These are phyloP conservation scores for Trematosphaeria pertusa DNA, from an alignment of 2,329 filamentous ascomycete species.

Conservation along the genomic window DNA sequence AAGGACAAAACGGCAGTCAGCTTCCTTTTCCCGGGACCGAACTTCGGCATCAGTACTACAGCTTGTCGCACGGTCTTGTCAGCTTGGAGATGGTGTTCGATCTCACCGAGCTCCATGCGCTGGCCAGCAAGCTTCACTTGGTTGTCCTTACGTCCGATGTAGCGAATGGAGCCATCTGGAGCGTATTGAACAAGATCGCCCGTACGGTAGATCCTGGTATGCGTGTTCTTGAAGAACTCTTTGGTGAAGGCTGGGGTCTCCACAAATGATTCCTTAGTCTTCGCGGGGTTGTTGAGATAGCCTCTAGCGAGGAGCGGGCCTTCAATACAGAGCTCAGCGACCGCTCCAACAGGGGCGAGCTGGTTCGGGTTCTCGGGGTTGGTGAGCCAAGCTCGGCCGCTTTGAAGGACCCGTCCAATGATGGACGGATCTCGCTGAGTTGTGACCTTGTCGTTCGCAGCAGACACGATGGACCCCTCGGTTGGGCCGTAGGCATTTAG, in stretches of 20 bases:
- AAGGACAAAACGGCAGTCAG: slow-evolving; percentile 55
- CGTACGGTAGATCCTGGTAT: slow-evolving; percentile 38
- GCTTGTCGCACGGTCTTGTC: slow-evolving; percentile 44
- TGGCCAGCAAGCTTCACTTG: slow-evolving; percentile 46
- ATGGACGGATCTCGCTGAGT: slow-evolving; percentile 27
- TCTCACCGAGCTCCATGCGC: slow-evolving; percentile 45
- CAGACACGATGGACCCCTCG: slow-evolving; percentile 33
- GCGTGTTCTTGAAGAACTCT: slow-evolving; percentile 9
- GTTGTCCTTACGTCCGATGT: slow-evolving; percentile 41
- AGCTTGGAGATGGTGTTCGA: slow-evolving; percentile 39
- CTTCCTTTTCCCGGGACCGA: slow-evolving; percentile 51
- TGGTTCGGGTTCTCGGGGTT: slow-evolving; percentile 31
- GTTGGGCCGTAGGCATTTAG: slow-evolving; percentile 41
- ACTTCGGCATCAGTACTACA: slow-evolving; percentile 53
- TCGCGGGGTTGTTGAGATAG: slow-evolving; percentile 36
- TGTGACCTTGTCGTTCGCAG: slow-evolving; percentile 33
- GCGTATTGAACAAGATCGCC: slow-evolving; percentile 43
- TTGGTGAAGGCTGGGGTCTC: slow-evolving; percentile 33
- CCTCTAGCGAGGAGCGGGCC: slow-evolving; percentile 38
- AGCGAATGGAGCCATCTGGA: slow-evolving; percentile 34
- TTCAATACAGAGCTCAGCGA: slow-evolving; percentile 42
- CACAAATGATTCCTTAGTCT: slow-evolving; percentile 36
- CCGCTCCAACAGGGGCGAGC: slow-evolving; percentile 39
- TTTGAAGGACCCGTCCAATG: slow-evolving; percentile 33
- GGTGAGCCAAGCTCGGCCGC: slow-evolving; percentile 37